phyloP scores from a whole-genome alignment of 2,329 filamentous ascomycete genomes.

The Xylariaceae sp. region DNA sequence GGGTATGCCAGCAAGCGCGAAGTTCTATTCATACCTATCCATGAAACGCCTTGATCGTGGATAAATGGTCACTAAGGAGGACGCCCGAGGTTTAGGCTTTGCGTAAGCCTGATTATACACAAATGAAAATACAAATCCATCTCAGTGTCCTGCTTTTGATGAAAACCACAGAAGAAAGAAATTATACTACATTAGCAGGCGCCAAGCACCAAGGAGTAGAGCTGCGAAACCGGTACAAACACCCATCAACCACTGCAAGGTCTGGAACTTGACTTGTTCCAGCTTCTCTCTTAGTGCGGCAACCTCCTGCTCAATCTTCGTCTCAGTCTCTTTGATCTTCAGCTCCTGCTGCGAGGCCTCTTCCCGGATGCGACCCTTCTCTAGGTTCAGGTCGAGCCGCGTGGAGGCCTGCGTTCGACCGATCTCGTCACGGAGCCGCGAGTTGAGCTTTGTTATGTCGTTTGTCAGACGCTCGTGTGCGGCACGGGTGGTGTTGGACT shows the following conservation, averaged over 20 bases:
- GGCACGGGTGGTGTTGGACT: constrained; percentile 80
- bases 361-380: constrained; percentile 94
- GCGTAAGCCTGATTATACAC: no score
- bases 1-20: no score
- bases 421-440: constrained; percentile 86
- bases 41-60: no score
- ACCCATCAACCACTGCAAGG: constrained; percentile 96
- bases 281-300: constrained; percentile 85
- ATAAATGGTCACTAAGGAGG: no score
- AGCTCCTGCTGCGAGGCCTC: constrained; percentile 95
- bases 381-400: constrained; percentile 85
- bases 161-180: no score
- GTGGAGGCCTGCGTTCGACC: constrained; percentile 91
- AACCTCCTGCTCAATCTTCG: constrained; percentile 96
- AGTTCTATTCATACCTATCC: no score
- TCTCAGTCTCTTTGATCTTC: constrained; percentile 98
- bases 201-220: constrained; percentile 65
- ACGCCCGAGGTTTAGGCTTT: no score
- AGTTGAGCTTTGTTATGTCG: constrained; percentile 90
- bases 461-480: constrained; percentile 91
- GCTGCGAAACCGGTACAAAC: constrained; percentile 67
- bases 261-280: constrained; percentile 97
- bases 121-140: no score
- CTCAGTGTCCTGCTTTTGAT: no score
- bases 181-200: constrained; percentile 56